Evolutionary conservation across 805 yeast species (phyloP).

Genomic region (Metschnikowia picachoensis): DNA sequence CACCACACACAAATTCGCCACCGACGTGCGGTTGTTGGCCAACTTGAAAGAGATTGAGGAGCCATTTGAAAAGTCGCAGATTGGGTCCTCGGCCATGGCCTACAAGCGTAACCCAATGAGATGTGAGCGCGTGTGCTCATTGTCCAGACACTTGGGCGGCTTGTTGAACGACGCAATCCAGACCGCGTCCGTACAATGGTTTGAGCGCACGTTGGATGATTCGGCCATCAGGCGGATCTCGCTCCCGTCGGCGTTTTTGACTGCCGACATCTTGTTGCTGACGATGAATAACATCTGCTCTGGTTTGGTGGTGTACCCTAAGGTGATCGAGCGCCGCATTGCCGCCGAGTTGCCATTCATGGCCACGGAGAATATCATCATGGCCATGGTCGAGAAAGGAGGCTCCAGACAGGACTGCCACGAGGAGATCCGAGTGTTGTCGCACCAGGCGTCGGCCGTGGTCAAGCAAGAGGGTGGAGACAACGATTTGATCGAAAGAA

Average conservation of each 20-base stretch:
- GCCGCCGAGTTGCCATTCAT: conserved; percentile 93
- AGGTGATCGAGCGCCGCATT: conserved; percentile 96
- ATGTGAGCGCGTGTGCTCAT: conserved; percentile 97
- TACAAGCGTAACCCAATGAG: conserved; percentile 99
- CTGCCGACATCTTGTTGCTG: conserved; percentile 88
- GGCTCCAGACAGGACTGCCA: conserved; percentile 98
- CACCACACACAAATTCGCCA: conserved; percentile 94
- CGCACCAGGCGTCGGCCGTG: conserved; percentile 96
- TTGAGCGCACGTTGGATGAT: conserved; percentile 97
- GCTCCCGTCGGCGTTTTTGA: conserved; percentile 91
- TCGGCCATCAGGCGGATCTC: conserved; percentile 97
- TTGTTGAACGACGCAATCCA: conserved; percentile 89
- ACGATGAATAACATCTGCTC: conserved; percentile 89
- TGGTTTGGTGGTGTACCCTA: conserved; percentile 96
- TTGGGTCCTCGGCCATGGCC: conserved; percentile 98
- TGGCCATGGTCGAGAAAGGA: conserved; percentile 99
- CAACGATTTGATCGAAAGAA: conserved; percentile 90
- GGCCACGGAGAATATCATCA: conserved; percentile 98
- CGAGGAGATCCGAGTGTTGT: conserved; percentile 92
- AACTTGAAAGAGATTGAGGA: conserved; percentile 97
- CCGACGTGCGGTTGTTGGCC: conserved; percentile 93
- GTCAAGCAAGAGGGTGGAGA: conserved; percentile 99
- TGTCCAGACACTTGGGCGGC: conserved; percentile 92
- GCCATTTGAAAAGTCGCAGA: conserved; percentile 97
- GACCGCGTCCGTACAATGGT: conserved; percentile 98